Percentiles rank a stretch among this genome's conserved stretches.
These are phyloP conservation scores for Backusella parvicylindrica DNA, from an alignment of 192 early-diverging fungal species.

Conservation along the genomic window DNA sequence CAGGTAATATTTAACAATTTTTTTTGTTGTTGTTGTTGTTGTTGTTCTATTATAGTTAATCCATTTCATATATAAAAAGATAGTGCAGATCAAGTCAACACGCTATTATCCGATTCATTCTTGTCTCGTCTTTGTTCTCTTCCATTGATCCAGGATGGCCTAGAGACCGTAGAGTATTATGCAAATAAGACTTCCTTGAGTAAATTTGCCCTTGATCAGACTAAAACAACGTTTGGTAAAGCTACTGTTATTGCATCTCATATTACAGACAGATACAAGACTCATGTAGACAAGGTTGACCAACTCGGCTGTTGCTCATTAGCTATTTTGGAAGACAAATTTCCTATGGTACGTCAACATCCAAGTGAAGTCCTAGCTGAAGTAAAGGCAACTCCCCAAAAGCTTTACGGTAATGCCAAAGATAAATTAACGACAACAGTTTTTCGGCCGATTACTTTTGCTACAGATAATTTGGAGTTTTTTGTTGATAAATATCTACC, in stretches of 20 bases:
- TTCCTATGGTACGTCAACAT: conserved; percentile 59
- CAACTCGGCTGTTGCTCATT: conserved; percentile 59
- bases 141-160: conserved; percentile 30
- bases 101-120: conserved; percentile 7
- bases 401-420: background rate
- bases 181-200: conserved; percentile 27
- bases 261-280: conserved; percentile 41
- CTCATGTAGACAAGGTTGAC: conserved; percentile 54
- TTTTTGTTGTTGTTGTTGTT: background rate
- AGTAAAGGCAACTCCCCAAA: background rate
- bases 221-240: conserved; percentile 23
- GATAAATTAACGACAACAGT: background rate
- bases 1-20: background rate
- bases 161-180: conserved; percentile 13
- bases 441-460: background rate
- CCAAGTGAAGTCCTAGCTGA: conserved; percentile 56
- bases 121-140: conserved; percentile 23
- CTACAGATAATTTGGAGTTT: conserved; percentile 51
- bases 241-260: conserved; percentile 22
- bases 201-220: conserved; percentile 24
- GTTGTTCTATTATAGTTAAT: background rate
- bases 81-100: background rate
- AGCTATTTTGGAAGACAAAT: conserved; percentile 55
- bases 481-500: conserved; percentile 36
- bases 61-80: background rate